These are phyloP conservation scores for Laetiporus sulphureus DNA, from an alignment of 1,284 basidiomycete genomes.

Conservation along the genomic window DNA sequence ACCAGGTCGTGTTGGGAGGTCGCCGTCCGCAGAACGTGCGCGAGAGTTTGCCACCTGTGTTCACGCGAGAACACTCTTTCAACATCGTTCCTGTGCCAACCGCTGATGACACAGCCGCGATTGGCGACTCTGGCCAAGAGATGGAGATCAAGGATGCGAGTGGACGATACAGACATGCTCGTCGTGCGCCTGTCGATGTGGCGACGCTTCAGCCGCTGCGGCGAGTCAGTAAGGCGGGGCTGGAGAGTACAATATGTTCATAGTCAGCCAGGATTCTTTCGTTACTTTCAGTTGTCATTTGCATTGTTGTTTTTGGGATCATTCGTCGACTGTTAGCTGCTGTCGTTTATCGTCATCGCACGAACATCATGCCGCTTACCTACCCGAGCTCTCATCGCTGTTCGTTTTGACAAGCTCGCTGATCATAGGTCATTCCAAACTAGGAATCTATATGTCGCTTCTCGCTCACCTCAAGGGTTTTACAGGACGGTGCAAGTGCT, in stretches of 20 bases:
- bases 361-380: too few species aligned
- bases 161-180: constrained; percentile 79
- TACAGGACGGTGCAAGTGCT: too few species aligned
- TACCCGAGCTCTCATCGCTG: too few species aligned
- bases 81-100: constrained; percentile 18
- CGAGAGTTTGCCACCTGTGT: constrained; percentile 71
- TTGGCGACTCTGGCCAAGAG: constrained; percentile 67
- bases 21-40: constrained; percentile 54
- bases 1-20: constrained; percentile 36
- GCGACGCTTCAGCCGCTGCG: constrained; percentile 80
- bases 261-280: constrained; percentile 11
- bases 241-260: constrained; percentile 52
- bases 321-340: too few species aligned
- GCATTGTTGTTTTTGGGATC: background rate
- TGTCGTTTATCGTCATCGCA: too few species aligned
- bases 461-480: too few species aligned
- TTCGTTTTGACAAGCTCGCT: too few species aligned
- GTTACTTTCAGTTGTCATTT: background rate
- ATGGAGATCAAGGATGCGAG: constrained; percentile 78
- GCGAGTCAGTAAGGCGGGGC: constrained; percentile 83
- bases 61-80: constrained; percentile 29
- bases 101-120: constrained; percentile 27
- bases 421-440: too few species aligned
- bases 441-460: too few species aligned
- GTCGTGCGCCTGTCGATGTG: constrained; percentile 80